Conservation (phyloP, 2,329 filamentous ascomycete genomes). For the Fusarium sarcochroum region DNA sequence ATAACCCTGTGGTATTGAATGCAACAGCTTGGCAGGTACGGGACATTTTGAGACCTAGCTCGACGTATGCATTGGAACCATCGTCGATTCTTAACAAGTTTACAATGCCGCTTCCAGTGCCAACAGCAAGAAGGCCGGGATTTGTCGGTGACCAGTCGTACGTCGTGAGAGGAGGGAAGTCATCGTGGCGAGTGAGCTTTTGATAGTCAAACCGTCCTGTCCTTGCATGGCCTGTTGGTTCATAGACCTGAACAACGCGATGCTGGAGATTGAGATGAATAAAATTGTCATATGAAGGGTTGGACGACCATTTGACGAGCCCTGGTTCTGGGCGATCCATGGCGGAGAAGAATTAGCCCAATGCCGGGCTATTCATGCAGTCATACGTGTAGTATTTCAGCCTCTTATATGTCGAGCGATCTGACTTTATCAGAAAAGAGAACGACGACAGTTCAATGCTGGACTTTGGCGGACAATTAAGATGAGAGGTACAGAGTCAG, state of each 20-base stretch:
- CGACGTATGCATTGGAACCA: slow-evolving; percentile 73
- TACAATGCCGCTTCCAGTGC: slow-evolving; percentile 81
- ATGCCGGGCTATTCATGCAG: background rate
- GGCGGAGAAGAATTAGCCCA: slow-evolving; percentile 34
- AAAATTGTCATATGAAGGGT: slow-evolving; percentile 70
- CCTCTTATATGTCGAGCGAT: background rate
- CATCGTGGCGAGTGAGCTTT: slow-evolving; percentile 71
- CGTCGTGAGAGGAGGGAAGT: slow-evolving; percentile 74
- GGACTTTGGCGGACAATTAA: background rate
- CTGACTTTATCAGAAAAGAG: background rate
- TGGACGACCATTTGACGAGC: slow-evolving; percentile 77
- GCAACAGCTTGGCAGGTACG: slow-evolving; percentile 86
- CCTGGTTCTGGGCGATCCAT: slow-evolving; percentile 74
- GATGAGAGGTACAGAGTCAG: slow-evolving; percentile 21
- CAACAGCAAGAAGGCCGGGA: slow-evolving; percentile 79
- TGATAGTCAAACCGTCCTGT: slow-evolving; percentile 70
- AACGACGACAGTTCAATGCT: slow-evolving; percentile 9
- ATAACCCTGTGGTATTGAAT: slow-evolving; percentile 78
- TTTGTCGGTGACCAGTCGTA: slow-evolving; percentile 76
- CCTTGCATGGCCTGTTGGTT: slow-evolving; percentile 72
- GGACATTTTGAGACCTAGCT: slow-evolving; percentile 80
- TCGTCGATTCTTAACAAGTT: slow-evolving; percentile 81
- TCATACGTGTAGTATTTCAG: background rate
- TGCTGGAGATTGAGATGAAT: slow-evolving; percentile 76
- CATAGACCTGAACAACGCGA: slow-evolving; percentile 73